Evolutionary conservation across 805 yeast genomes (phyloP).

Genomic region (Candida qinlingensis): DNA sequence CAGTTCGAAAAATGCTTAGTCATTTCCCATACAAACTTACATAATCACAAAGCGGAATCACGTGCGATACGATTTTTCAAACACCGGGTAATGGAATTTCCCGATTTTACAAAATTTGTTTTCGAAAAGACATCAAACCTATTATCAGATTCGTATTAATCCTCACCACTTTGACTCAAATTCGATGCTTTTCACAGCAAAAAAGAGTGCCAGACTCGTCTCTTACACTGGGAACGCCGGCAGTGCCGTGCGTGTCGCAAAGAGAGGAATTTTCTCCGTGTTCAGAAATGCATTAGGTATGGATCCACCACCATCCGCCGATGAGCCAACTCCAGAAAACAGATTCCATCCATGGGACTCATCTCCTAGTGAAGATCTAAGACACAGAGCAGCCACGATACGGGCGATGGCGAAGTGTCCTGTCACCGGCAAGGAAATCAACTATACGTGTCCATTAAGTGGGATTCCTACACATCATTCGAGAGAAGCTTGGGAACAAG

Average conservation of each 20-base stretch:
- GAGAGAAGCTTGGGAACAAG: conserved; percentile 82
- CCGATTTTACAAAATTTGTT: too few species aligned
- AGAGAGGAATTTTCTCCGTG: conserved; percentile 31
- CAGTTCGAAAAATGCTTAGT: too few species aligned
- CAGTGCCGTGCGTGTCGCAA: conserved; percentile 1
- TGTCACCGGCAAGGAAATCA: conserved; percentile 73
- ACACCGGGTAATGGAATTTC: too few species aligned
- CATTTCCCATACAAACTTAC: too few species aligned
- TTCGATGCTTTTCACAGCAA: too few species aligned
- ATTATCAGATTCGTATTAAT: too few species aligned
- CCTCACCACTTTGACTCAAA: too few species aligned
- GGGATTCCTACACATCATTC: conserved; percentile 97
- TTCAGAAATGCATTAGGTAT: conserved; percentile 46
- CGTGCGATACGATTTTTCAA: too few species aligned
- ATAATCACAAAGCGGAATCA: too few species aligned
- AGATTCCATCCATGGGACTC: conserved; percentile 88
- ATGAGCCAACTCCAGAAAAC: conserved; percentile 65
- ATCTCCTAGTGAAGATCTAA: conserved; percentile 80
- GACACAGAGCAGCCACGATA: conserved; percentile 88
- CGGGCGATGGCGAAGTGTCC: conserved; percentile 88
- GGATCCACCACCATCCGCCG: conserved; percentile 59
- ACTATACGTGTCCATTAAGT: conserved; percentile 84
- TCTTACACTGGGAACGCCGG: too few species aligned
- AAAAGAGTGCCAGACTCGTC: too few species aligned
- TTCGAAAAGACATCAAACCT: too few species aligned